phyloP scores from a whole-genome alignment of 306 rosid genomes.

The Vigna angularis region DNA sequence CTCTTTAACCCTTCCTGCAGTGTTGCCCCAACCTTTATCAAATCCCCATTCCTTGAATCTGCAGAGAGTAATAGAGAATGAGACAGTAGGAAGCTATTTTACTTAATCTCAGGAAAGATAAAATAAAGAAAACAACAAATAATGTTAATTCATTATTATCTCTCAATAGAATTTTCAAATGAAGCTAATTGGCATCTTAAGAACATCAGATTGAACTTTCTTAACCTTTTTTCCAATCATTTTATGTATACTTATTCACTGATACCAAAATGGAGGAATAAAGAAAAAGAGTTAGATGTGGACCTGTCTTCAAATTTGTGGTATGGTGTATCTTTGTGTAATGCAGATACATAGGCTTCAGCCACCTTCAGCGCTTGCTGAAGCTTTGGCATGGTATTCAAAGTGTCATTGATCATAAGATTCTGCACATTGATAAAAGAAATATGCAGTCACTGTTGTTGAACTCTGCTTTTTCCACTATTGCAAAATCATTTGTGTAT shows the following conservation, averaged over 20 bases:
- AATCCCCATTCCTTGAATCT: conserved; percentile 95
- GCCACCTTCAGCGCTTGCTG: conserved; percentile 72
- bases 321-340: conserved; percentile 67
- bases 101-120: not conserved
- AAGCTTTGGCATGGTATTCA: conserved; percentile 76
- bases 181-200: not conserved
- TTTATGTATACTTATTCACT: not conserved
- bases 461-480: not conserved
- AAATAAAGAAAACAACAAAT: not conserved
- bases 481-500: not conserved
- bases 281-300: conserved; percentile 24
- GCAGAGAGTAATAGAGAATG: conserved; percentile 25
- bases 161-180: not conserved
- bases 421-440: conserved; percentile 54
- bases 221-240: not conserved
- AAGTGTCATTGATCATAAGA: conserved; percentile 76
- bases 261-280: conserved; percentile 15
- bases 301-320: conserved; percentile 77
- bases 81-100: not conserved
- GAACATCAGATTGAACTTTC: not conserved
- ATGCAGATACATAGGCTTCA: conserved; percentile 64
- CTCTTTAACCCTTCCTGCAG: conserved; percentile 77
- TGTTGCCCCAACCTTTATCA: conserved; percentile 95
- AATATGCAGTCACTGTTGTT: not conserved
- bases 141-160: conserved; percentile 3